These are phyloP conservation scores for Plenodomus tracheiphilus DNA, from an alignment of 2,329 filamentous ascomycete species.

Conservation along the genomic window DNA sequence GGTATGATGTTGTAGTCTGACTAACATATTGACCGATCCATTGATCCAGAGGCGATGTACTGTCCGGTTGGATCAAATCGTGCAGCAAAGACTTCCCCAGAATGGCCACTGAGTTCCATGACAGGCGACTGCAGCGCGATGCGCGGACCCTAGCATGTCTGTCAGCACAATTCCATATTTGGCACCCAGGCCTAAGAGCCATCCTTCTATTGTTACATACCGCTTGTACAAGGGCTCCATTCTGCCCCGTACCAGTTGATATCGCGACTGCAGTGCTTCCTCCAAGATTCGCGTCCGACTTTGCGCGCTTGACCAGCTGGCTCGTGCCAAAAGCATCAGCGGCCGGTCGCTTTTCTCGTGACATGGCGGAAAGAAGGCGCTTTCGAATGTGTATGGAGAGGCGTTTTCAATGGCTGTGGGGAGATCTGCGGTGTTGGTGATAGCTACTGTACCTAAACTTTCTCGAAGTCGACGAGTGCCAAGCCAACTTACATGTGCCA, in stretches of 20 bases:
- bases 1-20: constrained; percentile 18
- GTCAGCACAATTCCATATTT: constrained; percentile 32
- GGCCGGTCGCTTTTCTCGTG: constrained; percentile 89
- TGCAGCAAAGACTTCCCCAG: constrained; percentile 85
- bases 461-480: constrained; percentile 9
- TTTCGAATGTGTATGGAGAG: neutral
- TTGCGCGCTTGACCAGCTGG: constrained; percentile 88
- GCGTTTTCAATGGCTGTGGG: constrained; percentile 5
- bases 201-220: constrained; percentile 52
- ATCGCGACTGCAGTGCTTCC: constrained; percentile 60
- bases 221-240: constrained; percentile 67
- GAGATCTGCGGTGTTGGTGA: constrained; percentile 2
- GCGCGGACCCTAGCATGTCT: constrained; percentile 65
- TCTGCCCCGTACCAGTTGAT: constrained; percentile 58
- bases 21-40: constrained; percentile 89
- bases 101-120: constrained; percentile 83
- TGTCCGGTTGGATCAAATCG: constrained; percentile 89
- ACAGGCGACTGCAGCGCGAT: constrained; percentile 86
- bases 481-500: constrained; percentile 10
- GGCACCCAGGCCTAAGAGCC: constrained; percentile 20
- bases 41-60: constrained; percentile 89
- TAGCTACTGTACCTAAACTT: neutral
- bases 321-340: constrained; percentile 77
- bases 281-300: constrained; percentile 63
- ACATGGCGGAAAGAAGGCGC: constrained; percentile 61